Base-by-base conservation (phyloP, 805 yeast species). In the Kockiozyma suomiensis region DNA sequence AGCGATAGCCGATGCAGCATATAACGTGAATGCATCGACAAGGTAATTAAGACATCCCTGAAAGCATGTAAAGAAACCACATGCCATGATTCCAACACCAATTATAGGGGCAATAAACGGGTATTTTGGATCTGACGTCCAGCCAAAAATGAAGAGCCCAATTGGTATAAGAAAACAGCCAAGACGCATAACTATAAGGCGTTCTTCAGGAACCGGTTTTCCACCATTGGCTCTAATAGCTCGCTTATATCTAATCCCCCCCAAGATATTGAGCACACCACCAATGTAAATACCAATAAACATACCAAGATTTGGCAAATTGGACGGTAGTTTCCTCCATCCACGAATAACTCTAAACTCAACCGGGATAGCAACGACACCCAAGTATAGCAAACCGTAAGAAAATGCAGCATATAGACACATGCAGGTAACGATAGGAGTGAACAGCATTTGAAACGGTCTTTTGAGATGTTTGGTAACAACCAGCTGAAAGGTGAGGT, bases 1-100 rank as follows among this genome's bases (percentile, higher is more conserved):
- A 4, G 94, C 94, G 59, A 89, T 72, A 2, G 92, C 90, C 15
- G 90, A 84, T 0, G 96, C 96, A 30, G 88, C 85, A 32, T 59
- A 74, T 13, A 75, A 69, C 61, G 81, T 73, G 67, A 78, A 79
- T 23, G 77, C 76, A 59, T 78, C 81, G 23, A 78, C 71, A 41
- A 78, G 51, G 56, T 69, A 69, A 72, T 76, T 76, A 64, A 78
- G 70, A 17, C 78, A 73, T 5, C 80, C 80, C 40, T 77, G 71
- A 59, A 78, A 75, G 41, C 75, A 69, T 45, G 75, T 67, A n/a
- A 76, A 72, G 28, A 78, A 74, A 1, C 80, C 79, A 15, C 65
- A 47, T 1, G 75, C 74, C 59, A 68, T 72, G 51, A 74, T 23
- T 2, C 43, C 80, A 67, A 91, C 90, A 0, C 91, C 85, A 28